Evolutionary conservation across 1,284 basidiomycete genomes (phyloP).

Genomic region (Cutaneotrichosporon sp.): DNA sequence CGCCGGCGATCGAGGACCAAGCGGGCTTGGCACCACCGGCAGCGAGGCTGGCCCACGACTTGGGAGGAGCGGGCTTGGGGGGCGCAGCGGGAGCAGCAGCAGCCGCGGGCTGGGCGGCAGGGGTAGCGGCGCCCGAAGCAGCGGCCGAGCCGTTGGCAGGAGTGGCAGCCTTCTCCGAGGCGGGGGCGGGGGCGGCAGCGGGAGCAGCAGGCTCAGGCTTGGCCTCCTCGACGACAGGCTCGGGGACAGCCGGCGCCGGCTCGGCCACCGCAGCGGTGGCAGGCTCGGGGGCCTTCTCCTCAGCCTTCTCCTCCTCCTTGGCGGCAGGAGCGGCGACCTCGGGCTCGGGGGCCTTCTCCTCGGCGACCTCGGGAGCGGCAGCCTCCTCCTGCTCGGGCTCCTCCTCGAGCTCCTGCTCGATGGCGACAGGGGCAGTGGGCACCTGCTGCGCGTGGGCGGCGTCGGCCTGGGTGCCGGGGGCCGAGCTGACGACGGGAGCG

Average conservation of each 20-base stretch:
- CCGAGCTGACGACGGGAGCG: conserved; percentile 32
- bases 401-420: conserved; percentile 32
- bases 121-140: conserved; percentile 24
- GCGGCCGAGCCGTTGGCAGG: conserved; percentile 30
- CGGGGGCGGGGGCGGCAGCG: conserved; percentile 50
- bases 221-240: conserved; percentile 24
- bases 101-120: conserved; percentile 41
- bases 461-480: conserved; percentile 23
- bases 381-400: conserved; percentile 27
- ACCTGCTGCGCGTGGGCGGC: conserved; percentile 36
- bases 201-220: conserved; percentile 28
- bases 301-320: conserved; percentile 13
- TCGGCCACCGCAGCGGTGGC: conserved; percentile 22
- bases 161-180: conserved; percentile 52
- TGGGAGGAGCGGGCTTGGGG: conserved; percentile 63
- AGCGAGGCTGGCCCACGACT: conserved; percentile 89
- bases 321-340: conserved; percentile 14
- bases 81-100: conserved; percentile 53
- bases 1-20: no score
- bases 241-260: conserved; percentile 22
- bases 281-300: conserved; percentile 15
- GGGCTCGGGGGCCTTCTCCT: conserved; percentile 26
- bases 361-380: conserved; percentile 20
- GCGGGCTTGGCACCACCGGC: conserved; percentile 70
- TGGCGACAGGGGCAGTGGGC: conserved; percentile 39